Conservation (phyloP, 108 stramenopile genomes). For the Skeletonema costatum region DNA sequence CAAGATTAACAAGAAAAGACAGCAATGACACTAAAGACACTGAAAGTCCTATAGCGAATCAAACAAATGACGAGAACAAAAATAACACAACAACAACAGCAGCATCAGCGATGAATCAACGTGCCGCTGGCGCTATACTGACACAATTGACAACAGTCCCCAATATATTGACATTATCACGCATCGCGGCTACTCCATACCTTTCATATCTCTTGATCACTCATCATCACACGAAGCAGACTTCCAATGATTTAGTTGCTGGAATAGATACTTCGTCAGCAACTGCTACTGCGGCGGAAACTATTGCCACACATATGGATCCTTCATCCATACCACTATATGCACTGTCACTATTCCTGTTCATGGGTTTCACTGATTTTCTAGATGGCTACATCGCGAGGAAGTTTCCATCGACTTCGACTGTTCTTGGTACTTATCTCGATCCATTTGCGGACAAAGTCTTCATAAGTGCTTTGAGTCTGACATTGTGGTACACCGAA, state of each 20-base stretch:
- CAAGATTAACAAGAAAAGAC: neutral
- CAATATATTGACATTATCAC: conserved; percentile 74
- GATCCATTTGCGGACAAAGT: conserved; percentile 89
- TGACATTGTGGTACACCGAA: conserved; percentile 51
- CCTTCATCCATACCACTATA: conserved; percentile 21
- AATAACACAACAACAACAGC: neutral
- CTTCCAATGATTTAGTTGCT: neutral
- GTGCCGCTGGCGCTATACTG: conserved; percentile 38
- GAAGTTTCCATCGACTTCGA: conserved; percentile 51
- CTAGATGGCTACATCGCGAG: conserved; percentile 89
- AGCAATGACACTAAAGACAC: neutral
- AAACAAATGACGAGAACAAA: neutral
- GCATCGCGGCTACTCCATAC: conserved; percentile 74
- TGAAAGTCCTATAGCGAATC: neutral
- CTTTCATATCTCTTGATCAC: conserved; percentile 73
- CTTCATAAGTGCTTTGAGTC: conserved; percentile 45
- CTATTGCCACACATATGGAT: conserved; percentile 17
- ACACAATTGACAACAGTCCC: conserved; percentile 68
- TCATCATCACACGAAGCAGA: conserved; percentile 37
- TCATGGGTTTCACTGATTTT: conserved; percentile 70
- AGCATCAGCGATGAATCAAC: conserved; percentile 29
- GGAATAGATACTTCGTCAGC: neutral
- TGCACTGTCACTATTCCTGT: conserved; percentile 39
- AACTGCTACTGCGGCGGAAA: neutral
- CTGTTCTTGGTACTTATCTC: conserved; percentile 81